phyloP scores from a whole-genome alignment of 2,329 filamentous ascomycete genomes.

The Biscogniauxia sp. region DNA sequence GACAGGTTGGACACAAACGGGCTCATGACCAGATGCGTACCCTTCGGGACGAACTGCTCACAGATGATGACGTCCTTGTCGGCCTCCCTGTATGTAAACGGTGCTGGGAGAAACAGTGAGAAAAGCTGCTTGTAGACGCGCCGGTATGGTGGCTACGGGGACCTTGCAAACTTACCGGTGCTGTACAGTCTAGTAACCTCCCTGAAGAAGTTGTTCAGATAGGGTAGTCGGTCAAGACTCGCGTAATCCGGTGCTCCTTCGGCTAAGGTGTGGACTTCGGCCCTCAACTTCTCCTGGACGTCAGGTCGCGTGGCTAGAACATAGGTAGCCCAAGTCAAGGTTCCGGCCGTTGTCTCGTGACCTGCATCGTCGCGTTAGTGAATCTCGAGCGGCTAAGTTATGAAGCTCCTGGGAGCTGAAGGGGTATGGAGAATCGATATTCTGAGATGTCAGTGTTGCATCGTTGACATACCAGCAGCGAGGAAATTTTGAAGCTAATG shows the following conservation, averaged over 20 bases:
- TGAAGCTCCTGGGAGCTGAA: too few relatives aligned
- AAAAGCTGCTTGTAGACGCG: background rate
- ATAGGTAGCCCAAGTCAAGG: constrained; percentile 15
- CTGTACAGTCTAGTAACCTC: constrained; percentile 12
- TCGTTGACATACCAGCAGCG: constrained; percentile 9
- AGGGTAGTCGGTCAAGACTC: constrained; percentile 8
- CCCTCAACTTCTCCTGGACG: constrained; percentile 10
- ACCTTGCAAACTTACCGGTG: constrained; percentile 6
- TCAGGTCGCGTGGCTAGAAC: constrained; percentile 12
- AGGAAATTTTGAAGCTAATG: constrained; percentile 14
- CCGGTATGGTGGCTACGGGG: background rate
- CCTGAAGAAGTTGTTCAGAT: constrained; percentile 14
- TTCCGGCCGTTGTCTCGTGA: constrained; percentile 14
- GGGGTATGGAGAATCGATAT: background rate
- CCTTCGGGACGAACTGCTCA: constrained; percentile 13
- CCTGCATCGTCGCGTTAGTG: constrained; percentile 1
- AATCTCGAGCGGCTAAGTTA: background rate
- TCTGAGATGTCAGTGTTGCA: too few relatives aligned
- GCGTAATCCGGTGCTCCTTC: constrained; percentile 7
- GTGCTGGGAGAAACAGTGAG: constrained; percentile 8
- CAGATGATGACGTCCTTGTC: constrained; percentile 12
- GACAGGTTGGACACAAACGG: constrained; percentile 14
- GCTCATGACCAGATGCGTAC: constrained; percentile 14
- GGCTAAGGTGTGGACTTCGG: constrained; percentile 7
- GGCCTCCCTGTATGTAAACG: constrained; percentile 13